Evolutionary conservation across 495 filamentous ascomycete species (phyloP).

Genomic region (Polyplosphaeria fusca): DNA sequence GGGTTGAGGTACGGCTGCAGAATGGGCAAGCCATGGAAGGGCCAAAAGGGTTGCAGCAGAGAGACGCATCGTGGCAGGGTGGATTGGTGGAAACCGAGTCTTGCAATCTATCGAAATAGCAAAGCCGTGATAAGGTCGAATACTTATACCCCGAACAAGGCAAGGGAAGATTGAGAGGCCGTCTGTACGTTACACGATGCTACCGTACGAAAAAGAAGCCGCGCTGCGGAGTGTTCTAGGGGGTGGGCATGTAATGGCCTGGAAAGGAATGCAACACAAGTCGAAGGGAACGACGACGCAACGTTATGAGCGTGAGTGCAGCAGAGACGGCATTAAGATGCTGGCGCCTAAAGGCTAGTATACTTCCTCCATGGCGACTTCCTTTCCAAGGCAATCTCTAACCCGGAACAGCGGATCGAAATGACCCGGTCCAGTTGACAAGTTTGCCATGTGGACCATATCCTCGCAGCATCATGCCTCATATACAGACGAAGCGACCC

Average conservation of each 20-base stretch:
- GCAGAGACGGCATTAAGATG: neutral
- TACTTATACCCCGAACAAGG: constrained; percentile 19
- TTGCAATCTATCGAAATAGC: constrained; percentile 20
- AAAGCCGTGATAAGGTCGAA: constrained; percentile 1
- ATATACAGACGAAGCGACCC: neutral
- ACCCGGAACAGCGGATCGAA: constrained; percentile 10
- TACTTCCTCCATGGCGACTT: neutral
- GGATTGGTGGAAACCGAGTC: constrained; percentile 5
- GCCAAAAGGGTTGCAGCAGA: constrained; percentile 7
- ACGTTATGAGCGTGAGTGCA: constrained; percentile 7
- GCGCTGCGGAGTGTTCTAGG: neutral
- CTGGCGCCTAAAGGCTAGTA: constrained; percentile 25
- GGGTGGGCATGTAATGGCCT: constrained; percentile 14
- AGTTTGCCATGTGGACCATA: constrained; percentile 9
- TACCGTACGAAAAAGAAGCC: constrained; percentile 10
- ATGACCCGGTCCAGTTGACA: constrained; percentile 14
- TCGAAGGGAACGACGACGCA: constrained; percentile 5
- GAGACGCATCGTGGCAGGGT: constrained; percentile 23
- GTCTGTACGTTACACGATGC: neutral
- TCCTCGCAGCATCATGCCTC: neutral
- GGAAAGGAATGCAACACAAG: constrained; percentile 9
- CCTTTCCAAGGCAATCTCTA: constrained; percentile 1
- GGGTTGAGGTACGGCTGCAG: constrained; percentile 25
- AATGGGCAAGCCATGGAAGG: constrained; percentile 9
- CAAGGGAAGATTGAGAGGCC: neutral